Evolutionary conservation across 768 basidiomycete genomes (phyloP).

Genomic region (Mycena capillaripes): DNA sequence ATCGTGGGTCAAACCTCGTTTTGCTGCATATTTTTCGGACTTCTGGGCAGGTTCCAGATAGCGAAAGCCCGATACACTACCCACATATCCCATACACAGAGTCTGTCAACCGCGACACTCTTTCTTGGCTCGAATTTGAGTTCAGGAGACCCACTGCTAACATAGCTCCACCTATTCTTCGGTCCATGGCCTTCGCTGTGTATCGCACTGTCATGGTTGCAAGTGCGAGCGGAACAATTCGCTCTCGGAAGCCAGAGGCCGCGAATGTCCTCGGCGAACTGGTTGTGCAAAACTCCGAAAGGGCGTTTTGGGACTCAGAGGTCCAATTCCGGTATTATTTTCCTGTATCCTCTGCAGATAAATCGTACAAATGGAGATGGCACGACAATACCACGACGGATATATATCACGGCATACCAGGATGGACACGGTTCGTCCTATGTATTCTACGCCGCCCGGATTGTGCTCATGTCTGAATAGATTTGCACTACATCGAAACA

Average conservation of each 20-base stretch:
- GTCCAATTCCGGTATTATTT: constrained; percentile 1
- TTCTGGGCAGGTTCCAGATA: constrained; percentile 1
- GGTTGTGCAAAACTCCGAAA: not conserved
- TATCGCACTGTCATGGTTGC: constrained; percentile 8
- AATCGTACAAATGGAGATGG: constrained; percentile 18
- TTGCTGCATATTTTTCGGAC: not conserved
- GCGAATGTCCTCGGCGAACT: constrained; percentile 5
- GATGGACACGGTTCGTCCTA: constrained; percentile 19
- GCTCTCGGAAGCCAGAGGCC: not conserved
- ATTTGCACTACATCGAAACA: not conserved
- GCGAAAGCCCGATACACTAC: not conserved
- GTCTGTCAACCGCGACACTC: not conserved
- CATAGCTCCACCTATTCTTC: not conserved
- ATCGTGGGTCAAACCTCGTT: not conserved
- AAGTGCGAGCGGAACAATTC: not conserved
- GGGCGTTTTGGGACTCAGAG: not conserved
- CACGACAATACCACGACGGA: not conserved
- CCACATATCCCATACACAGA: not conserved
- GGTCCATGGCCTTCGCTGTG: not conserved
- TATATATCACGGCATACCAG: constrained; percentile 23
- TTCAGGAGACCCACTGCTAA: not conserved
- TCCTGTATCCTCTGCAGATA: not conserved
- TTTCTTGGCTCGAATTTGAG: constrained; percentile 8
- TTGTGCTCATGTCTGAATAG: constrained; percentile 1
- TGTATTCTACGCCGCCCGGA: not conserved